A percentile compares a stretch with the other conserved stretches of the same genome.
phyloP scores from a whole-genome alignment of 2,329 filamentous ascomycete species.

The Botrytis aclada region DNA sequence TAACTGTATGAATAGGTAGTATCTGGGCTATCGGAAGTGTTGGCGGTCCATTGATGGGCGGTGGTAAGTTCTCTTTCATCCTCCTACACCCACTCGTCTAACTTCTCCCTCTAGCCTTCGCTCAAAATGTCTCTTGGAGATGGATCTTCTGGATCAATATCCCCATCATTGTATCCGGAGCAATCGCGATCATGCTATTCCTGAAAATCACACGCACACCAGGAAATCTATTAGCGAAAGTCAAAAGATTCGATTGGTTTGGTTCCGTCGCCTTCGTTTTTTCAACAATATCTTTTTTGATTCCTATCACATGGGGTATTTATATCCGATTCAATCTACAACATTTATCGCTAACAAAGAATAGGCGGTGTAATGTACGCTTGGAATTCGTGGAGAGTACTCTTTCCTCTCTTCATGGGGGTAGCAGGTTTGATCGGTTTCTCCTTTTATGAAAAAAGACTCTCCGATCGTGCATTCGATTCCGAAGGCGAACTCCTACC shows the following conservation, averaged over 20 bases:
- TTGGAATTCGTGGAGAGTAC: slow-evolving; percentile 60
- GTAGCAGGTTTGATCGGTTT: slow-evolving; percentile 50
- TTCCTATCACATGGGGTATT: slow-evolving; percentile 57
- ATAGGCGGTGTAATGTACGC: slow-evolving; percentile 58
- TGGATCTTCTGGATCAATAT: slow-evolving; percentile 59
- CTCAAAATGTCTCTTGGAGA: slow-evolving; percentile 51
- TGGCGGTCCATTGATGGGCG: slow-evolving; percentile 50
- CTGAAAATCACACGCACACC: slow-evolving; percentile 30
- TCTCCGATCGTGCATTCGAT: slow-evolving; percentile 31
- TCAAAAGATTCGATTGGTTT: slow-evolving; percentile 59
- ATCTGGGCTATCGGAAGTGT: slow-evolving; percentile 56
- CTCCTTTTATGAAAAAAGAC: slow-evolving; percentile 48
- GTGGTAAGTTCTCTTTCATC: slow-evolving; percentile 27
- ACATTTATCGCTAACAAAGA: background rate
- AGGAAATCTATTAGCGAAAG: slow-evolving; percentile 29
- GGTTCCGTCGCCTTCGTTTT: slow-evolving; percentile 60
- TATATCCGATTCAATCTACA: background rate
- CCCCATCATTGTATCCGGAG: slow-evolving; percentile 32
- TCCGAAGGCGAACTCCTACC: slow-evolving; percentile 28
- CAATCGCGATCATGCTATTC: slow-evolving; percentile 32
- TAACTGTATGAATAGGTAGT: slow-evolving; percentile 26
- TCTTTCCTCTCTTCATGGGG: slow-evolving; percentile 60
- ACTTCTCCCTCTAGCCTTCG: slow-evolving; percentile 42
- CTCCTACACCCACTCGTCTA: background rate
- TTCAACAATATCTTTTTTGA: slow-evolving; percentile 56